Conservation (phyloP, 306 rosid species). For the Vigna mungo region DNA sequence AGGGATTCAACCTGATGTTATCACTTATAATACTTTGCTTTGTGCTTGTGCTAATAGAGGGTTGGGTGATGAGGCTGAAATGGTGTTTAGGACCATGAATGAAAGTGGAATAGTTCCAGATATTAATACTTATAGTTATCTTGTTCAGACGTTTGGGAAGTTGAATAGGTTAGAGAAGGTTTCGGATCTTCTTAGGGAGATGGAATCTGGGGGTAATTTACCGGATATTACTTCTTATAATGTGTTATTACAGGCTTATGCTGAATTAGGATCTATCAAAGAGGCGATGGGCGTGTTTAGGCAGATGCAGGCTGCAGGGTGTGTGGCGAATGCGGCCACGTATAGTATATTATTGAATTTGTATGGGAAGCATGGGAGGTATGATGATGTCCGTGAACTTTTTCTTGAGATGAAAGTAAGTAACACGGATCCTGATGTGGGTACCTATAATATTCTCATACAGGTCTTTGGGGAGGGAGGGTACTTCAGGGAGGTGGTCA, state of each 20-base stretch:
- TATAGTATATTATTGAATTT: constrained; percentile 83
- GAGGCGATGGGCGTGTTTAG: constrained; percentile 84
- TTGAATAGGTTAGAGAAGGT: constrained; percentile 77
- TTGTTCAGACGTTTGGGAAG: constrained; percentile 86
- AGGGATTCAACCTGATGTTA: constrained; percentile 86
- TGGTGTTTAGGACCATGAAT: constrained; percentile 93
- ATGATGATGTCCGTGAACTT: constrained; percentile 91
- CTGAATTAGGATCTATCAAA: constrained; percentile 66
- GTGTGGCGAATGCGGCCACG: constrained; percentile 76
- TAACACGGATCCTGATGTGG: constrained; percentile 83
- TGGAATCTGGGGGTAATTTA: constrained; percentile 87
- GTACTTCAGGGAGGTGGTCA: constrained; percentile 92
- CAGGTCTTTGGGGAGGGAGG: constrained; percentile 99
- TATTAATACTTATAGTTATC: constrained; percentile 70
- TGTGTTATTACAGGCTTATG: constrained; percentile 82
- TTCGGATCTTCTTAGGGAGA: constrained; percentile 81
- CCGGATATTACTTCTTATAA: constrained; percentile 90
- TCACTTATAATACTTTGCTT: constrained; percentile 89
- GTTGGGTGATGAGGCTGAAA: constrained; percentile 89
- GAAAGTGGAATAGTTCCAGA: constrained; percentile 93
- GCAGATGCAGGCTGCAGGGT: constrained; percentile 97
- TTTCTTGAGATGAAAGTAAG: constrained; percentile 97
- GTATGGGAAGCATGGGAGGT: constrained; percentile 83
- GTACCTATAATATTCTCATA: constrained; percentile 89
- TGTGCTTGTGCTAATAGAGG: constrained; percentile 88